A percentile compares a stretch with the other conserved stretches of the same genome.
Evolutionary conservation across 148 eudicot species (phyloP).

Genomic region (Rhododendron williamsianum): DNA sequence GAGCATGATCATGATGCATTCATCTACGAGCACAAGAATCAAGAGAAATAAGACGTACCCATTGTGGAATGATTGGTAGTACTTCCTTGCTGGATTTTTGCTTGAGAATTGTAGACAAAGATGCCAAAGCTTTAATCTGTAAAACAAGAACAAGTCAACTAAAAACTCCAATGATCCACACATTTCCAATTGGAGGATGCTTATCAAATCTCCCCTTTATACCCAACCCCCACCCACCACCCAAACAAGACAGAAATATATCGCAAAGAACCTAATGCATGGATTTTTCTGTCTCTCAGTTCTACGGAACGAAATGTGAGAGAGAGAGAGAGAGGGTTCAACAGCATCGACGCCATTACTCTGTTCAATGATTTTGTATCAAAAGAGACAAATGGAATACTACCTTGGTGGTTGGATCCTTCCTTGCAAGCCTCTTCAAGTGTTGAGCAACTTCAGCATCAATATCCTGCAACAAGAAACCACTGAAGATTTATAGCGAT

Average conservation of each 20-base stretch:
- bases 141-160: constrained; percentile 17
- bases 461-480: constrained; percentile 47
- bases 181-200: background rate
- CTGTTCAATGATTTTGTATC: background rate
- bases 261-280: background rate
- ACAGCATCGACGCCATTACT: background rate
- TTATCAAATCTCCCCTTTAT: background rate
- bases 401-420: constrained; percentile 92
- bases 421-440: constrained; percentile 85
- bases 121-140: constrained; percentile 85
- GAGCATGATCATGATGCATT: background rate
- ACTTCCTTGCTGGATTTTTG: constrained; percentile 74
- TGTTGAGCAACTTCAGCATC: constrained; percentile 84
- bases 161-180: background rate
- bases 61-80: constrained; percentile 66
- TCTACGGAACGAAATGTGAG: background rate
- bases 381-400: background rate
- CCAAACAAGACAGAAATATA: background rate
- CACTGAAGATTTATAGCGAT: background rate
- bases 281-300: background rate
- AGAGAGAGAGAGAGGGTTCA: background rate
- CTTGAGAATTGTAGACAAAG: constrained; percentile 60
- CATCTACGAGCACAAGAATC: background rate
- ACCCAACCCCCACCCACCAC: background rate
- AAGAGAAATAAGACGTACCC: constrained; percentile 51